Percentiles rank a stretch among this genome's conserved stretches.
phyloP scores from a whole-genome alignment of 441 rosid species.

The Populus hybrid region DNA sequence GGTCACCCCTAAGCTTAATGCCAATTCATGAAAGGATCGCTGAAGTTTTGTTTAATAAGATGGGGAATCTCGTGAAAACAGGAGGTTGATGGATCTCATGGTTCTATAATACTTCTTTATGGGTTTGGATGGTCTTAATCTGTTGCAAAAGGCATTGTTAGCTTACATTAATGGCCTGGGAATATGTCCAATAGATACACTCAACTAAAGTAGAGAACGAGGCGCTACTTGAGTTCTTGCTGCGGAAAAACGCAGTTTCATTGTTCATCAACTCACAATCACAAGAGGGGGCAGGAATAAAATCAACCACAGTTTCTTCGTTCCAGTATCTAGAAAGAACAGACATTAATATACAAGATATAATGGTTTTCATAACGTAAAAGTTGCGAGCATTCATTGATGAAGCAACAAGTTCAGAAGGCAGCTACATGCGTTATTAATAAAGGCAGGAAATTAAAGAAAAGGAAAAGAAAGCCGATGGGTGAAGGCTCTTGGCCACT shows the following conservation, averaged over 20 bases:
- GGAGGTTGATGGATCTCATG: not conserved
- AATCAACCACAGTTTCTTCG: not conserved
- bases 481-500: constrained; percentile 47
- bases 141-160: not conserved
- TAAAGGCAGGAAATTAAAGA: not conserved
- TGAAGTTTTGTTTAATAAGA: not conserved
- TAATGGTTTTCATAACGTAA: not conserved
- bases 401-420: constrained; percentile 15
- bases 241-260: not conserved
- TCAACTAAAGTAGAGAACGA: not conserved
- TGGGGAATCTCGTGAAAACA: not conserved
- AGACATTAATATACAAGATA: not conserved
- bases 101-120: not conserved
- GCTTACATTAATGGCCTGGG: too few species aligned
- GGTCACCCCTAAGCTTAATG: not conserved
- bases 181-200: too few species aligned
- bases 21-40: not conserved
- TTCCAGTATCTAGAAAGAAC: not conserved
- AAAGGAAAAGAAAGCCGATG: constrained; percentile 26
- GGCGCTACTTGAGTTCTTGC: not conserved
- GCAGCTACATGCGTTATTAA: constrained; percentile 19
- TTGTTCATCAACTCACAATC: not conserved
- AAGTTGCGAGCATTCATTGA: not conserved
- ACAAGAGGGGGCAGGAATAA: not conserved
- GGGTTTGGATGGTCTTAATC: not conserved